Evolutionary conservation across 2,329 filamentous ascomycete species (phyloP), one percentile per base, ranked within the genome.

Genomic region (Clonostachys byssicola): DNA sequence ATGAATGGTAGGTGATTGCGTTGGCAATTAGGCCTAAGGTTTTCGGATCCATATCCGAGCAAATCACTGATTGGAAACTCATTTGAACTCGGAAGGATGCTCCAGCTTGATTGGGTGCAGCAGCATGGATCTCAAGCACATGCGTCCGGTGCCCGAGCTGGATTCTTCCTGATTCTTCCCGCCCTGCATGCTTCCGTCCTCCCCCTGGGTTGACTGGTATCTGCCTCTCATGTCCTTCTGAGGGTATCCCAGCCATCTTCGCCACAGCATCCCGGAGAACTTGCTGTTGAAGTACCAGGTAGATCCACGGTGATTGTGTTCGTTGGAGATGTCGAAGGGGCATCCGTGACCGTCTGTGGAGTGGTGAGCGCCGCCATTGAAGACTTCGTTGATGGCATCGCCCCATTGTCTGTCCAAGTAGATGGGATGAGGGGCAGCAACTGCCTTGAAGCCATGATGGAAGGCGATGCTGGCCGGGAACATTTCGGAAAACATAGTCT

Each of bases 281-380:
- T 84, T 79, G 18, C 84, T 84, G 56, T 90, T 87, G 65, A 90
- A 95, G 65, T 92, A 95, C 88, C 88, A 95, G 41, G 79, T 90
- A 40, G 85, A 85, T 13, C 89, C 88, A 56, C 81, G 81, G 70
- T 92, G 90, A 64, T 92, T 92, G 63, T 90, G 88, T 66, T 95
- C 89, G 46, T 89, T 83, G 53, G 80, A 76, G 17, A 76, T 58
- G 48, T 85, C 82, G 55, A 86, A 90, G 7, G 88, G 77, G 38
- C 82, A 85, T 35, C 86, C 83, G 33, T 73, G 71, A 2, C 86
- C 81, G 8, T 83, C 80, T 0, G 83, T 77, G 2, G 79, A 83
- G 51, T 83, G 82, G 55, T 86, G 80, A n/a, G 78, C 72, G 20
- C 86, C 86, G 30, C 80, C 84, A 59, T 95, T 95, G 73, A 95